A percentile compares a stretch with the other conserved stretches of the same genome.
These are phyloP conservation scores for Alternaria arbusti DNA, from an alignment of 2,329 filamentous ascomycete species.

Conservation along the genomic window DNA sequence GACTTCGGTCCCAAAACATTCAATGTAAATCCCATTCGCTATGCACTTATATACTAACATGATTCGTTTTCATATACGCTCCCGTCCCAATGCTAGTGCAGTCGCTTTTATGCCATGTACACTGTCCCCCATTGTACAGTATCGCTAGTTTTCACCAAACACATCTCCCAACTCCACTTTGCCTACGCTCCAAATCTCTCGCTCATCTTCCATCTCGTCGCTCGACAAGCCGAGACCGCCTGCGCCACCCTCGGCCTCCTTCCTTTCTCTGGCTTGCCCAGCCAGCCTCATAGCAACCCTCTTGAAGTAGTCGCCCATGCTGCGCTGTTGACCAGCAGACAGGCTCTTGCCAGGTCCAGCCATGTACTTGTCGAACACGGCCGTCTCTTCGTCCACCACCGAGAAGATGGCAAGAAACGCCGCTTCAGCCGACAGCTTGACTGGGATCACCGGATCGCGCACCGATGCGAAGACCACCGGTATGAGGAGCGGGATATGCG, in stretches of 20 bases:
- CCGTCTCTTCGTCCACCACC: constrained; percentile 84
- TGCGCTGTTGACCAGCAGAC: constrained; percentile 76
- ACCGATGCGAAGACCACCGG: constrained; percentile 88
- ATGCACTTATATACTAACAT: constrained; percentile 7
- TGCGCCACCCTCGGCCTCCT: constrained; percentile 87
- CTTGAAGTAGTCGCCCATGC: constrained; percentile 98
- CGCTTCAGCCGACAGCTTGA: constrained; percentile 93
- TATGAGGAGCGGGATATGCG: constrained; percentile 80
- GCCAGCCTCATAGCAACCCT: constrained; percentile 84
- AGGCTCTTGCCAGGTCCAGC: constrained; percentile 69
- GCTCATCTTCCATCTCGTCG: constrained; percentile 93
- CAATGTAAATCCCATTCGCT: background rate
- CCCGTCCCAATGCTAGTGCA: constrained; percentile 5
- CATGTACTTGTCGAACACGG: constrained; percentile 92
- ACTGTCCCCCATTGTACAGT: background rate
- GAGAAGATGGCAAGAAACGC: constrained; percentile 91
- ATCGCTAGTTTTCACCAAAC: constrained; percentile 28
- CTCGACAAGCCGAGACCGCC: constrained; percentile 85
- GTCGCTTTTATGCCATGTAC: constrained; percentile 4
- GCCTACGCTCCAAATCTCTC: constrained; percentile 94
- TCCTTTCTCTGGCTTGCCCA: constrained; percentile 85
- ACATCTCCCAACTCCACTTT: constrained; percentile 79
- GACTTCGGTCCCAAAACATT: background rate
- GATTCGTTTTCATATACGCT: background rate
- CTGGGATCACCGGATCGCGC: constrained; percentile 87